Evolutionary conservation across 192 early-diverging fungal genomes (phyloP), one percentile per base, ranked within the genome.

Genomic region (Coemansia brasiliensis): DNA sequence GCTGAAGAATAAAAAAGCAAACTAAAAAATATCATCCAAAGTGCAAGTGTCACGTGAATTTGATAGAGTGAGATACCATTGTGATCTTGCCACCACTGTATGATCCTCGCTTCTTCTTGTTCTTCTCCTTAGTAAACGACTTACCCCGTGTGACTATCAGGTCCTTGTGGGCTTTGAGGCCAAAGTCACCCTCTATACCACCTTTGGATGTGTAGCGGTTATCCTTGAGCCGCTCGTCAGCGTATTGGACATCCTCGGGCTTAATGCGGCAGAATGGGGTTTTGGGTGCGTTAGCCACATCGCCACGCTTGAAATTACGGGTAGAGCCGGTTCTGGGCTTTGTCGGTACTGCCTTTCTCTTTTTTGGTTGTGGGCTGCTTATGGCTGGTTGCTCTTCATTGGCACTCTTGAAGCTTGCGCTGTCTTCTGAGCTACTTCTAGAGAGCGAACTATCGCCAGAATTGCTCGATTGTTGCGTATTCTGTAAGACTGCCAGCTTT

Each of bases 31-130:
- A 16, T 22, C 9, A 12, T 17, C 4, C 25, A 4, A 37, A 18
- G 26, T 5, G 18, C 13, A 21, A n/a, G 17, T 9, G 2, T 54
- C 58, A 74, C 22, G 59, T 59, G 32, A 98, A 95, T 70, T 98
- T 98, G 80, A 94, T 92, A 5, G 90, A 94, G 69, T 93, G 87
- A 20, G 89, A 90, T 29, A 74, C 80, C 51, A 89, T 85, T 57
- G 90, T 88, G 56, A 98, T 98, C 50, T 80, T 67, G 18, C 96
- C 96, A 25, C 96, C 96, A 54, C 88, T 85, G 83, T 98, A 98
- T 39, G 89, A 87, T 20, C 94, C 94, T 49, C 91, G 82, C 85
- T 96, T 96, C 82, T 98, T 98, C 83, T 97, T 97, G 58, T 91
- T 92, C 85, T 98, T 98, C 65, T 96, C 94, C 11, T 88, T 88